Base-by-base conservation (phyloP, 139 green algal species). In the Bryopsis sp. region DNA sequence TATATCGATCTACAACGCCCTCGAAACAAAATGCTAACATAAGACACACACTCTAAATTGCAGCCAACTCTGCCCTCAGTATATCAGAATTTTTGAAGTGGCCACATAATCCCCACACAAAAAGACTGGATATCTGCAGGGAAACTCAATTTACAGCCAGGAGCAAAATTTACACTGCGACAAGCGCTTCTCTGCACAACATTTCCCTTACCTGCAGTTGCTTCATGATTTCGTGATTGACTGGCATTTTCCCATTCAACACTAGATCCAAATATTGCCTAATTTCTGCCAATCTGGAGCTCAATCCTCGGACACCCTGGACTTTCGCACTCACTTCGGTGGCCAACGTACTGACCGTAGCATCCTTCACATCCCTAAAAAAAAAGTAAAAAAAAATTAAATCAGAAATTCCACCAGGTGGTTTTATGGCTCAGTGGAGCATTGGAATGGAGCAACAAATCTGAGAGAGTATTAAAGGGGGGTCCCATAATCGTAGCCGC, bases 161-260 rank as follows among this genome's bases (percentile, higher is more conserved):
- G n/a, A n/a, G n/a, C n/a, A n/a, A n/a, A n/a, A n/a, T n/a, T n/a
- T n/a, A n/a, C n/a, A n/a, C n/a, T n/a, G n/a, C n/a, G n/a, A n/a
- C n/a, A n/a, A n/a, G n/a, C n/a, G n/a, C n/a, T n/a, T n/a, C n/a
- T n/a, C n/a, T n/a, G n/a, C n/a, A n/a, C n/a, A n/a, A 39, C 2
- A 29, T 24, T 31, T n/a, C n/a, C n/a, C n/a, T n/a, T n/a, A 81
- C 81, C 81, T 96, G 90, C 54, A 98, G 80, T 43, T 94, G 76
- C 11, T 85, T 85, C 76, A 97, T 88, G 81, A 99, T 97, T 70
- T 98, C 94, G 54, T 97, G 89, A 72, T 97, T 97, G 48, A 97
- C 71, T 1, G 95, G 95, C 67, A 99, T 82, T 69, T 73, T 78
- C 19, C 88, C 93, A 5, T 76, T 78, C 38, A 93, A 26, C 39